A percentile compares a stretch with the other conserved stretches of the same genome.
These are phyloP conservation scores for Wallemia hederae DNA, from an alignment of 1,284 basidiomycete species.

Conservation along the genomic window DNA sequence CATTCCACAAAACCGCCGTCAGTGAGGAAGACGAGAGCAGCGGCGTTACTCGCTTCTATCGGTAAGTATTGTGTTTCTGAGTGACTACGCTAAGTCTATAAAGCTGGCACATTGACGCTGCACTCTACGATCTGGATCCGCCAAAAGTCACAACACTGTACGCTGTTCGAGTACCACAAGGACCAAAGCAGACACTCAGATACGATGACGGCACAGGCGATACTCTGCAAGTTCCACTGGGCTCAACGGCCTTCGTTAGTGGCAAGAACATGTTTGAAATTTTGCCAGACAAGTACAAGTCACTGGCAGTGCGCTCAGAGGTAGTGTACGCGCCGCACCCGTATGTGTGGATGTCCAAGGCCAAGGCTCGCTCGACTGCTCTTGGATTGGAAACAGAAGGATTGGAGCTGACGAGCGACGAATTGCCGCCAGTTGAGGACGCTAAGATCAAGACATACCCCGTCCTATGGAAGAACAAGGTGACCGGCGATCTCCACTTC, in stretches of 20 bases:
- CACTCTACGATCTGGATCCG: constrained; percentile 57
- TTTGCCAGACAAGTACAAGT: constrained; percentile 41
- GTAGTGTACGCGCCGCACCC: constrained; percentile 46
- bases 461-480: constrained; percentile 59
- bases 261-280: constrained; percentile 65
- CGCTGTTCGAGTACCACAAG: constrained; percentile 41
- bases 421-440: constrained; percentile 45
- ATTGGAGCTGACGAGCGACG: constrained; percentile 29
- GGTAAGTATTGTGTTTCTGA: constrained; percentile 20
- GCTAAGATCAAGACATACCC: constrained; percentile 37
- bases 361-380: constrained; percentile 37
- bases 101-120: constrained; percentile 55
- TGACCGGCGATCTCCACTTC: constrained; percentile 40
- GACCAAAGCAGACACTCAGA: constrained; percentile 32
- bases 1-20: constrained; percentile 62
- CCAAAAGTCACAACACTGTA: constrained; percentile 72
- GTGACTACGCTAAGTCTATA: not conserved
- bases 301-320: constrained; percentile 42
- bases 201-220: constrained; percentile 78
- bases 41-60: constrained; percentile 55
- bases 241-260: constrained; percentile 37
- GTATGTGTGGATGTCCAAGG: constrained; percentile 58
- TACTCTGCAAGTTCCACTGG: constrained; percentile 47
- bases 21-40: constrained; percentile 36
- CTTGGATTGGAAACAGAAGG: constrained; percentile 49